phyloP scores from a whole-genome alignment of 179 eudicot genomes.

The Gypsophila paniculata region DNA sequence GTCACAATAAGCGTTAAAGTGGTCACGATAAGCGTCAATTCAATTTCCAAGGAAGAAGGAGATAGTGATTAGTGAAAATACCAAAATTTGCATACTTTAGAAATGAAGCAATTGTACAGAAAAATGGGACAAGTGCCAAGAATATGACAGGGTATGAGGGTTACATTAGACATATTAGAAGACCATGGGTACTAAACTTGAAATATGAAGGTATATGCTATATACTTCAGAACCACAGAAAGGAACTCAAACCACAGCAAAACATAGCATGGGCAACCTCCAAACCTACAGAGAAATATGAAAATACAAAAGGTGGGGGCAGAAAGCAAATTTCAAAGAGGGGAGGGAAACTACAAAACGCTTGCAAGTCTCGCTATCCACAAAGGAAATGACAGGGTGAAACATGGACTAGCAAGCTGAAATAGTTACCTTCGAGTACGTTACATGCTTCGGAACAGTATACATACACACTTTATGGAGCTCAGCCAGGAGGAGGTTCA shows the following conservation, averaged over 20 bases:
- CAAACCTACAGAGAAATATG: neutral
- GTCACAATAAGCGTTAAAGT: no score
- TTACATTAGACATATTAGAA: neutral
- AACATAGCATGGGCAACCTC: neutral
- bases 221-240: neutral
- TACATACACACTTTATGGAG: constrained; percentile 71
- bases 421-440: constrained; percentile 58
- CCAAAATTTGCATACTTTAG: no score
- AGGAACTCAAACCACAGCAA: constrained; percentile 3
- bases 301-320: constrained; percentile 6
- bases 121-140: no score
- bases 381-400: constrained; percentile 1
- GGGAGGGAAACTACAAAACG: neutral
- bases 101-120: no score
- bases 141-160: neutral
- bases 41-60: no score
- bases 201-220: neutral
- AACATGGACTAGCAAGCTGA: neutral
- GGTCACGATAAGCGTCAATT: no score
- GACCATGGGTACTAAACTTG: neutral
- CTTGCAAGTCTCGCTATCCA: neutral
- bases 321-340: neutral
- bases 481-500: constrained; percentile 76
- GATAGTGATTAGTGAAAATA: no score
- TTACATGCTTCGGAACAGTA: constrained; percentile 80